phyloP scores from a whole-genome alignment of 495 filamentous ascomycete species.

The Echria macrotheca region DNA sequence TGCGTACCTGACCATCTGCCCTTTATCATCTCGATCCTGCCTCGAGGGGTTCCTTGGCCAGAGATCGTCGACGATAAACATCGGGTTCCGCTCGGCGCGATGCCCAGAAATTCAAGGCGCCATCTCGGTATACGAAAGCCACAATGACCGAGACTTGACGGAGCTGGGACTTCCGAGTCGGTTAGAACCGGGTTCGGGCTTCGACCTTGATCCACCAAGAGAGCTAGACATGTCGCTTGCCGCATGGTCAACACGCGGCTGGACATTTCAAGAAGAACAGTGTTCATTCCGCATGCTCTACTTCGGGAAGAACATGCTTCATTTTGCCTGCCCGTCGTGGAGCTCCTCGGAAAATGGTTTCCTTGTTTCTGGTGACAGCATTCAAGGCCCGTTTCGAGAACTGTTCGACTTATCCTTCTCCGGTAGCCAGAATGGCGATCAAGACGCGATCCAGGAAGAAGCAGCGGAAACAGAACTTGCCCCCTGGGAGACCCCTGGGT shows the following conservation, averaged over 20 bases:
- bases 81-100: background rate
- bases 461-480: too few relatives aligned
- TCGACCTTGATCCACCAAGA: background rate
- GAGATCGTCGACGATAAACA: background rate
- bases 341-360: background rate
- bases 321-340: background rate
- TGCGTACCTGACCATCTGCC: background rate
- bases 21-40: background rate
- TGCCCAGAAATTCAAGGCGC: background rate
- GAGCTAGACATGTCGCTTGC: background rate
- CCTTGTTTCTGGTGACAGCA: background rate
- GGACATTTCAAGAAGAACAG: background rate
- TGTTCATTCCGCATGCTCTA: background rate
- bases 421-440: background rate
- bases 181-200: background rate
- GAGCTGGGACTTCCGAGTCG: background rate
- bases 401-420: background rate
- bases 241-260: background rate
- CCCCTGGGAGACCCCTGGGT: background rate
- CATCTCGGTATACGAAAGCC: background rate
- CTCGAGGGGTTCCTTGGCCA: background rate
- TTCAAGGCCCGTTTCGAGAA: background rate
- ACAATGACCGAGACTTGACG: background rate
- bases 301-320: background rate
- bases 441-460: too few relatives aligned